Evolutionary conservation across 495 filamentous ascomycete genomes (phyloP).

Genomic region (Darksidea phi): DNA sequence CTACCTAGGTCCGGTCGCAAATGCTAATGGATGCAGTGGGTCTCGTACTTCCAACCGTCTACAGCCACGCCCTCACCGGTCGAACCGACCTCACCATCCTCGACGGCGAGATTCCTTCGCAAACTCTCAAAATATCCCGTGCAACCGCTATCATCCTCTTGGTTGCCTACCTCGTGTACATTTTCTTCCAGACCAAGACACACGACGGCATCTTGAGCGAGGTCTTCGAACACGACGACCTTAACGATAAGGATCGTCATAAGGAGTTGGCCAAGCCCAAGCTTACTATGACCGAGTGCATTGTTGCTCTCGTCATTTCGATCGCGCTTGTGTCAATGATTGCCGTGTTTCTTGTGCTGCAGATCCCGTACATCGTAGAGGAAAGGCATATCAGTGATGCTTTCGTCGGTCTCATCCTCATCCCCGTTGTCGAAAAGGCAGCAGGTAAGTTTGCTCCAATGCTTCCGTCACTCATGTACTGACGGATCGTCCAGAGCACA

Average conservation of each 20-base stretch:
- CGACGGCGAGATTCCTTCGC: conserved; percentile 42
- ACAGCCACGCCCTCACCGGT: conserved; percentile 59
- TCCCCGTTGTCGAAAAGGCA: conserved; percentile 86
- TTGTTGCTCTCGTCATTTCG: conserved; percentile 64
- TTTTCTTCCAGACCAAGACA: conserved; percentile 78
- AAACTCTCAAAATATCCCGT: conserved; percentile 67
- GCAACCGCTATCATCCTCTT: conserved; percentile 76
- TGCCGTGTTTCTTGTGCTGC: conserved; percentile 74
- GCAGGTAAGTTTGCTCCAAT: conserved; percentile 45
- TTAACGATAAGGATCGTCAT: conserved; percentile 65
- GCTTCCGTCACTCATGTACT: conserved; percentile 1
- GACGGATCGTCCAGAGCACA: conserved; percentile 58
- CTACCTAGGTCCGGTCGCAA: not conserved
- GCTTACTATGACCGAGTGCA: conserved; percentile 74
- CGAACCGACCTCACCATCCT: conserved; percentile 41
- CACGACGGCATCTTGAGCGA: conserved; percentile 78
- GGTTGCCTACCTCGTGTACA: conserved; percentile 69
- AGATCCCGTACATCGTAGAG: conserved; percentile 72
- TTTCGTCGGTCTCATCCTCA: conserved; percentile 51
- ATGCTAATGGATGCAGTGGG: conserved; percentile 51
- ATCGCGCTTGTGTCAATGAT: conserved; percentile 76
- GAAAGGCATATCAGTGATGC: conserved; percentile 65
- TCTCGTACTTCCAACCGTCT: conserved; percentile 79
- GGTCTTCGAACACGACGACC: conserved; percentile 68
- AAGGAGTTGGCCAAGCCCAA: conserved; percentile 64